phyloP scores from a whole-genome alignment of 768 basidiomycete species.

The Lactifluus pinguis region DNA sequence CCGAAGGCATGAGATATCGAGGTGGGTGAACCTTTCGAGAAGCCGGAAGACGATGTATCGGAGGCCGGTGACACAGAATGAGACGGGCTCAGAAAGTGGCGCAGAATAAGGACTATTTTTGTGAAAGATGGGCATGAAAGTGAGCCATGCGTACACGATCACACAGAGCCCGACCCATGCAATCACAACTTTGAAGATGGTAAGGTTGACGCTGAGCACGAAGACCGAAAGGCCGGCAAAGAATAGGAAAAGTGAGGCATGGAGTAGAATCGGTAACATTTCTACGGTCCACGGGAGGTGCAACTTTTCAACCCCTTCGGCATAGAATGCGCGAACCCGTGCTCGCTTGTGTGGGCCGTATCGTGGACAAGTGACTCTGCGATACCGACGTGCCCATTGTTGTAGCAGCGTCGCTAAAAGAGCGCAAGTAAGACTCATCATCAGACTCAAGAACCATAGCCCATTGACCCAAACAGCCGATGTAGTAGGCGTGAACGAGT shows the following conservation, averaged over 20 bases:
- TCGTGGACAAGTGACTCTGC: conserved; percentile 24
- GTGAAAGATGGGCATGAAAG: conserved; percentile 10
- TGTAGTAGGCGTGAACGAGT: conserved; percentile 19
- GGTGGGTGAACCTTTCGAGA: not conserved
- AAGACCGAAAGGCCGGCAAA: conserved; percentile 42
- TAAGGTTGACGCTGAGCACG: conserved; percentile 25
- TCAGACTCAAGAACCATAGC: conserved; percentile 33
- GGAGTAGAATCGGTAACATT: conserved; percentile 38
- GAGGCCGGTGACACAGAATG: not conserved
- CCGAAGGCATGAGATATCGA: not conserved
- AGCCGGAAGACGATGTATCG: not conserved
- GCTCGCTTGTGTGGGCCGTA: conserved; percentile 27
- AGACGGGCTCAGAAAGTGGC: not conserved
- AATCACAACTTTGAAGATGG: conserved; percentile 11
- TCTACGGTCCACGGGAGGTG: conserved; percentile 34
- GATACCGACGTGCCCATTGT: conserved; percentile 40
- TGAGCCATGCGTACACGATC: conserved; percentile 14
- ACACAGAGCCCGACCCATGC: conserved; percentile 9
- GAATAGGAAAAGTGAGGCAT: conserved; percentile 42
- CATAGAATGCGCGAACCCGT: conserved; percentile 32
- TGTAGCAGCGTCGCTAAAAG: conserved; percentile 39
- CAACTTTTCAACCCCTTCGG: conserved; percentile 33
- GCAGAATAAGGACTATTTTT: conserved; percentile 6
- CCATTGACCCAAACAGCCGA: conserved; percentile 32
- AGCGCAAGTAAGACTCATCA: conserved; percentile 35